These are phyloP conservation scores for Samsoniella hepiali DNA, from an alignment of 2,329 filamentous ascomycete genomes.

Conservation along the genomic window DNA sequence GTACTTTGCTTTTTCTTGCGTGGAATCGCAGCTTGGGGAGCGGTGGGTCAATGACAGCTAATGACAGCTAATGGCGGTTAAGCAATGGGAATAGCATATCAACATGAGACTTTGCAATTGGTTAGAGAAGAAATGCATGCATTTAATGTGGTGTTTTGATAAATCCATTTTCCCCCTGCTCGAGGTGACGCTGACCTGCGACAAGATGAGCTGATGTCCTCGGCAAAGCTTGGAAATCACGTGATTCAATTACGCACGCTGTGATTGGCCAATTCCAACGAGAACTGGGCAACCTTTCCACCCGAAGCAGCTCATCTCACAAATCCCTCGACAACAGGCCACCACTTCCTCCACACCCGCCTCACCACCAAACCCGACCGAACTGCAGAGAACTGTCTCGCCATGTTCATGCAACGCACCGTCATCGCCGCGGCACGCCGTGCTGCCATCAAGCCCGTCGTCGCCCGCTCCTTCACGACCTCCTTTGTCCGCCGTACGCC, in stretches of 20 bases:
- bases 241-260: conserved; percentile 26
- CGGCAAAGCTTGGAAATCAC: conserved; percentile 30
- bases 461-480: conserved; percentile 59
- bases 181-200: background rate
- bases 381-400: conserved; percentile 26
- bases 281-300: conserved; percentile 34
- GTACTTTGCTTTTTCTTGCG: background rate
- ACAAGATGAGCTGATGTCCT: conserved; percentile 12
- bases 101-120: background rate
- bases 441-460: conserved; percentile 49
- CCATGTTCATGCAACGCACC: conserved; percentile 64
- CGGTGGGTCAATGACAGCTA: too few relatives aligned
- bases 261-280: conserved; percentile 37
- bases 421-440: conserved; percentile 60
- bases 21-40: background rate
- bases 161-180: background rate
- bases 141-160: background rate
- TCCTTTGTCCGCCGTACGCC: conserved; percentile 58
- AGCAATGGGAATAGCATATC: background rate
- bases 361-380: conserved; percentile 24
- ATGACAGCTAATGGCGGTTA: background rate
- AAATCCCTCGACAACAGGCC: conserved; percentile 44
- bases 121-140: background rate
- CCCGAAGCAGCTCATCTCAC: conserved; percentile 46
- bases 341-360: conserved; percentile 24